Conservation (phyloP, 305 asterid genomes). For the Fraxinus xanthoxyloides region DNA sequence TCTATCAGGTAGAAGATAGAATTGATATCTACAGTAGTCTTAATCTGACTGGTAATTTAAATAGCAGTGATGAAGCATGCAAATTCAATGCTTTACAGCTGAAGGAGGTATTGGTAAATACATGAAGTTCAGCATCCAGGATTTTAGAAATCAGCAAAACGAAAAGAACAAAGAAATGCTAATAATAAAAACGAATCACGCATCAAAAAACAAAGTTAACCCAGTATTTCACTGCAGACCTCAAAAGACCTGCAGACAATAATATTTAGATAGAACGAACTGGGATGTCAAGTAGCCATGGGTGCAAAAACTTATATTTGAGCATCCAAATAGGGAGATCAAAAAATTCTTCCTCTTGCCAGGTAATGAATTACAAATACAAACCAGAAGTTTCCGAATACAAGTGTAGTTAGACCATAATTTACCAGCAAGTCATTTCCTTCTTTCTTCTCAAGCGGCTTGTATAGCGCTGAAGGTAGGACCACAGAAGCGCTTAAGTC, state of each 20-base stretch:
- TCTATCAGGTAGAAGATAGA: constrained; percentile 3
- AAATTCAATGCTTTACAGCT: constrained; percentile 9
- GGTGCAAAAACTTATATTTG: constrained; percentile 1
- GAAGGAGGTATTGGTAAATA: constrained; percentile 8
- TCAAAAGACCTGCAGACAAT: constrained; percentile 11
- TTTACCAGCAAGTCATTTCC: constrained; percentile 64
- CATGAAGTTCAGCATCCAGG: not conserved
- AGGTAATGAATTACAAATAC: constrained; percentile 17
- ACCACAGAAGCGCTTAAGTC: constrained; percentile 48
- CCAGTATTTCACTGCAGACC: constrained; percentile 8
- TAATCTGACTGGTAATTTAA: not conserved
- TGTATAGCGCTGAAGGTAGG: constrained; percentile 62
- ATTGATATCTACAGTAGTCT: constrained; percentile 10
- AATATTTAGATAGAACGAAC: not conserved
- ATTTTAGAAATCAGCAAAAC: constrained; percentile 2
- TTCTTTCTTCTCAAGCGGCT: constrained; percentile 60
- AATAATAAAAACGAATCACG: not conserved
- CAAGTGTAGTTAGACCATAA: constrained; percentile 23
- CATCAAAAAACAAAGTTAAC: constrained; percentile 2
- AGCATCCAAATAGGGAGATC: not conserved
- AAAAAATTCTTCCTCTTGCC: constrained; percentile 5
- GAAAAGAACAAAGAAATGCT: not conserved
- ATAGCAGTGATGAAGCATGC: constrained; percentile 8
- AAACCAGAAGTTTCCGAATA: constrained; percentile 20
- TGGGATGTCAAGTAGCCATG: constrained; percentile 6